Evolutionary conservation across 352 stramenopile genomes (phyloP).

Genomic region (Phytophthora litchii): DNA sequence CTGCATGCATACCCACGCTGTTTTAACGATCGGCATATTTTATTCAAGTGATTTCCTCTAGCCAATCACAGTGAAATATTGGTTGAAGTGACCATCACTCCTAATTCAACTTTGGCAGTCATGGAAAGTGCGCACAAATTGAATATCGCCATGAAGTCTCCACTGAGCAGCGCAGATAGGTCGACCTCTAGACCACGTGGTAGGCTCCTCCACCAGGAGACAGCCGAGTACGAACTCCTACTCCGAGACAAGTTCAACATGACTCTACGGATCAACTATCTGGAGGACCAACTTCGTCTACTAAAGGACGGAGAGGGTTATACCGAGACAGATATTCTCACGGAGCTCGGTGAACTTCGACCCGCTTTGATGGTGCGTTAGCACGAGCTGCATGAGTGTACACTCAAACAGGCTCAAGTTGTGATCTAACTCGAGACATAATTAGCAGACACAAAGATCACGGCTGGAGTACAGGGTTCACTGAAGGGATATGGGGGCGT

Average conservation of each 20-base stretch:
- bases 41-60: not conserved
- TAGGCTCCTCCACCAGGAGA: conserved; percentile 41
- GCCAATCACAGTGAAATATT: not conserved
- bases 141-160: not conserved
- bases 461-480: not conserved
- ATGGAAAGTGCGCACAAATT: not conserved
- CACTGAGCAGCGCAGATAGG: not conserved
- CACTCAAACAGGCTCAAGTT: not conserved
- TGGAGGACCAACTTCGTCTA: conserved; percentile 54
- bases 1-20: too few species aligned
- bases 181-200: not conserved
- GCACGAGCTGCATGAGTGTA: conserved; percentile 2
- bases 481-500: conserved; percentile 38
- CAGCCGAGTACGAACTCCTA: conserved; percentile 44
- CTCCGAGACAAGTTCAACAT: conserved; percentile 65
- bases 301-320: conserved; percentile 50
- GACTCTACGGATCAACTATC: conserved; percentile 49
- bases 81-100: conserved; percentile 16
- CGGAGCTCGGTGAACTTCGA: conserved; percentile 39
- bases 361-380: conserved; percentile 2
- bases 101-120: not conserved
- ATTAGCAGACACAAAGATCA: conserved; percentile 10
- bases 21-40: too few species aligned
- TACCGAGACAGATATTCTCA: conserved; percentile 46
- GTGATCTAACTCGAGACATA: not conserved